These are phyloP conservation scores for Volvox reticuliferus DNA, from an alignment of 139 green algal species.

Conservation along the genomic window DNA sequence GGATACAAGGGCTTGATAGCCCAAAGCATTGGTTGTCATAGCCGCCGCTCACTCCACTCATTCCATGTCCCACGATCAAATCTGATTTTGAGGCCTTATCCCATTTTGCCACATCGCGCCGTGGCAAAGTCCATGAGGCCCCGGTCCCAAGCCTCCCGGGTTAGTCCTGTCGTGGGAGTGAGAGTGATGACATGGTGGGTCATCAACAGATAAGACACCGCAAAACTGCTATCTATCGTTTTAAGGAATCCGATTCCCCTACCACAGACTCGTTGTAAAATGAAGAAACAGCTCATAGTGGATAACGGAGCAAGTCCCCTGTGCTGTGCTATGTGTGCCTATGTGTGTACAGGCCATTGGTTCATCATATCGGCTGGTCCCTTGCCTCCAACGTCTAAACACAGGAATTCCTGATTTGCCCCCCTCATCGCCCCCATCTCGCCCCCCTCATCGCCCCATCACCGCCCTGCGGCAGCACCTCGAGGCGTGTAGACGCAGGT, in stretches of 20 bases:
- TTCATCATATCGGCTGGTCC: background rate
- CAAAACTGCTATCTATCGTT: background rate
- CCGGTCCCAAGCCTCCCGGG: slow-evolving; percentile 30
- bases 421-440: too few species aligned
- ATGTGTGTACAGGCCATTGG: background rate
- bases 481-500: slow-evolving; percentile 60
- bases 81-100: too few species aligned
- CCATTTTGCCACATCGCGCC: background rate
- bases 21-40: too few species aligned
- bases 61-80: too few species aligned
- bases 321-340: too few species aligned
- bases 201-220: background rate
- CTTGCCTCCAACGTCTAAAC: background rate
- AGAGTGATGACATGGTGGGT: background rate
- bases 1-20: too few species aligned
- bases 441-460: background rate
- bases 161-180: slow-evolving; percentile 8
- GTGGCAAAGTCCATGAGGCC: slow-evolving; percentile 34
- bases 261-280: too few species aligned
- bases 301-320: too few species aligned
- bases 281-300: too few species aligned
- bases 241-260: background rate
- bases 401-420: background rate
- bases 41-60: too few species aligned
- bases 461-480: slow-evolving; percentile 14